Base-by-base conservation (phyloP, 2,329 filamentous ascomycete genomes). In the Diplocarpon rosae region DNA sequence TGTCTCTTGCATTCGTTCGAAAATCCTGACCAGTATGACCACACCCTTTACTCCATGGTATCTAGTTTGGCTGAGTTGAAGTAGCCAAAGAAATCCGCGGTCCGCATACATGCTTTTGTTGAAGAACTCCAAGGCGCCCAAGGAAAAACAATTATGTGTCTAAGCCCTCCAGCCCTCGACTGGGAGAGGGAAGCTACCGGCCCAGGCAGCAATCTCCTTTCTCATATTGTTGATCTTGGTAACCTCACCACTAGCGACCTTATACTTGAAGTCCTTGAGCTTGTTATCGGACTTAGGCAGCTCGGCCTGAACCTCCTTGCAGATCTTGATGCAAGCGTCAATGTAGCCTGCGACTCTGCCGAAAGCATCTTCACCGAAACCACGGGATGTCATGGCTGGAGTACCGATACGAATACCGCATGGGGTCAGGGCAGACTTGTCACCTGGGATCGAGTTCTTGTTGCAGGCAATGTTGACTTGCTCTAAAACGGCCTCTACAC, bases 401-500 rank as follows among this genome's bases (percentile, higher is more conserved):
- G 89, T 92, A 62, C 92, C 92, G 60, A 98, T 94, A 58, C 92
- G 87, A 66, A 98, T 82, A 72, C 92, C 92, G 62, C 82, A 87
- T 43, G 92, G 92, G 53, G 87, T 95, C 56, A 98, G 78, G 39
- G 92, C 92, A 47, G 86, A 94, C 76, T 94, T 95, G 76, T 98
- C 92, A 52, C 92, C 92, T 33, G 92, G 92, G 48, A 95, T 92
- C 49, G 86, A 83, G 79, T 98, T 98, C 81, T 98, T 98, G 81
- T 98, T 98, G 78, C 88, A 94, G 51, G 92, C 89, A 66, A 98
- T 94, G 75, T 95, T 94, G 69, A 95, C 92, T 66, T 93, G 85
- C 73, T 98, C 92, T 15, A 98, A 82, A 48, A 98, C 84, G 51
- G 86, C 83, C 76, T 98, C 92, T 34, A 96, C 85, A 66, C 92